Conservation (phyloP, 768 basidiomycete genomes). For the Russula sp. region DNA sequence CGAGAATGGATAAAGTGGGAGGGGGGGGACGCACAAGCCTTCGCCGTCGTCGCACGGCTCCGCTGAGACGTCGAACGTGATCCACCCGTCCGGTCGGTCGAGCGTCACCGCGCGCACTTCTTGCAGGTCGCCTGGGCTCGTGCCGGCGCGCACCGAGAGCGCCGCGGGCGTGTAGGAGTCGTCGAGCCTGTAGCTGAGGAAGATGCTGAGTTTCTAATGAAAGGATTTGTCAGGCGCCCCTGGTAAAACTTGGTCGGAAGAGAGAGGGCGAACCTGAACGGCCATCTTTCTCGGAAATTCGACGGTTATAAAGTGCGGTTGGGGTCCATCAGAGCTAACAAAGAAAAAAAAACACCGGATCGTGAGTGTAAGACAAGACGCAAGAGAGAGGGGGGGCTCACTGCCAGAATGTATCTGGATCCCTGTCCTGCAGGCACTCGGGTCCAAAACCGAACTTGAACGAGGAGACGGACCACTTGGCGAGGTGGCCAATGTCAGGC, state of each 20-base stretch:
- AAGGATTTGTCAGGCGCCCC: too few relatives aligned
- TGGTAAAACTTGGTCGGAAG: background rate
- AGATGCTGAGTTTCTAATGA: constrained; percentile 76
- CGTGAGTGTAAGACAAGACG: constrained; percentile 1
- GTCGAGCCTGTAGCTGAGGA: constrained; percentile 74
- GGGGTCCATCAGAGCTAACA: constrained; percentile 83
- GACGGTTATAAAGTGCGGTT: constrained; percentile 93
- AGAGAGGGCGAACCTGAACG: constrained; percentile 56
- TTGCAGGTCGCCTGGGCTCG: constrained; percentile 85
- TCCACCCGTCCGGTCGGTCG: constrained; percentile 93
- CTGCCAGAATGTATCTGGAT: constrained; percentile 98
- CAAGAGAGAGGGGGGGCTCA: constrained; percentile 37
- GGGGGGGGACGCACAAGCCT: constrained; percentile 51
- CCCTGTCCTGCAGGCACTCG: constrained; percentile 82
- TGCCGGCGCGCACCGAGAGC: constrained; percentile 86
- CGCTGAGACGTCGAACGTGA: constrained; percentile 76
- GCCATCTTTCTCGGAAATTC: constrained; percentile 89
- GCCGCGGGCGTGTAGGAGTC: constrained; percentile 97
- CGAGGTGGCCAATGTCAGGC: constrained; percentile 84
- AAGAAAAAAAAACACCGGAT: background rate
- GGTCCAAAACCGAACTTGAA: constrained; percentile 96
- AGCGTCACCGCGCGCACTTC: constrained; percentile 82
- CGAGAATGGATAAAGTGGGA: background rate
- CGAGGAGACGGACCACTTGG: constrained; percentile 94
- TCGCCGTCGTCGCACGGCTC: constrained; percentile 76